Evolutionary conservation across 768 basidiomycete genomes (phyloP).

Genomic region (Suillus plorans): DNA sequence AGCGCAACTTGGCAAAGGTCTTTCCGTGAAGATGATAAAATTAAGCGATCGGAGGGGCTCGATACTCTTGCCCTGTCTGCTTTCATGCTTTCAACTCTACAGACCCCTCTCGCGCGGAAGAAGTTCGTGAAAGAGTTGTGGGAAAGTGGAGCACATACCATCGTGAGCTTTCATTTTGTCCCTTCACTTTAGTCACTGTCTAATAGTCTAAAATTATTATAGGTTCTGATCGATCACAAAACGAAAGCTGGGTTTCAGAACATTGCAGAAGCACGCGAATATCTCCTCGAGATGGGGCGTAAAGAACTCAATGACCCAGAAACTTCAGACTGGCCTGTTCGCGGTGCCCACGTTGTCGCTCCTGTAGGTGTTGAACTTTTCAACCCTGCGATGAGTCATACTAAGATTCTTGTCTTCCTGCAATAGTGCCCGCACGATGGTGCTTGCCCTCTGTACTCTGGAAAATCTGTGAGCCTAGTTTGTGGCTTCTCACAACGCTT

Average conservation of each 20-base stretch:
- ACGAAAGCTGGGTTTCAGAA: constrained; percentile 72
- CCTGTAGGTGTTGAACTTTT: constrained; percentile 55
- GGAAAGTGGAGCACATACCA: constrained; percentile 84
- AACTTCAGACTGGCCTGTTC: constrained; percentile 32
- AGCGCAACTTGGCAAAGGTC: constrained; percentile 55
- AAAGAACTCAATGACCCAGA: constrained; percentile 54
- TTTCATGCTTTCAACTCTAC: constrained; percentile 78
- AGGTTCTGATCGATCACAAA: constrained; percentile 88
- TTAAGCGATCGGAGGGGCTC: constrained; percentile 42
- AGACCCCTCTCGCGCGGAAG: constrained; percentile 59
- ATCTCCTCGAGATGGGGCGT: constrained; percentile 62
- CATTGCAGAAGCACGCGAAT: constrained; percentile 76
- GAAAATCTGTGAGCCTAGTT: constrained; percentile 50
- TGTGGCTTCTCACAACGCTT: constrained; percentile 90
- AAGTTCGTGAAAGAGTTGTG: constrained; percentile 81
- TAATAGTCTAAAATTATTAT: constrained; percentile 8
- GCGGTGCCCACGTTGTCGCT: constrained; percentile 82
- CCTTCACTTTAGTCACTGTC: not conserved
- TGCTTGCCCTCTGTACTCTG: constrained; percentile 71
- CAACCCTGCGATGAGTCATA: constrained; percentile 6
- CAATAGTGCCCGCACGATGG: constrained; percentile 88
- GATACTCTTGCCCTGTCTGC: constrained; percentile 76
- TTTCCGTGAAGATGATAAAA: constrained; percentile 48
- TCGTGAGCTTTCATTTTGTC: constrained; percentile 47
- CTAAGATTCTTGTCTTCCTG: constrained; percentile 1